Evolutionary conservation across 768 basidiomycete genomes (phyloP).

Genomic region (Mycena galopus): DNA sequence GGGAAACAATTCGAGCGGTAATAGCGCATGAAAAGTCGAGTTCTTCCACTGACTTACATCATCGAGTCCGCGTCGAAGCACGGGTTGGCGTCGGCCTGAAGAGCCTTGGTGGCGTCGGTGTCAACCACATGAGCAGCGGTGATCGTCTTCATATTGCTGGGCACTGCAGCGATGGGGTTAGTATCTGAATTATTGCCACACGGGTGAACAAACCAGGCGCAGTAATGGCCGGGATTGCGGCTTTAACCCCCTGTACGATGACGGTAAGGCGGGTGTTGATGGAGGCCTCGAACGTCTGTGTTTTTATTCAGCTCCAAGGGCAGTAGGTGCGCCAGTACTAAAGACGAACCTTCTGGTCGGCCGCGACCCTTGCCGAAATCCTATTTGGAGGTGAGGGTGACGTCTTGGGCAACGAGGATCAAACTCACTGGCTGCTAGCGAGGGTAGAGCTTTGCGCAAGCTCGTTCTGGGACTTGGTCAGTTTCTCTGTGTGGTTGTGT

Average conservation of each 20-base stretch:
- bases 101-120: background rate
- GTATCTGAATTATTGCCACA: background rate
- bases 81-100: conserved; percentile 1
- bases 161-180: background rate
- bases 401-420: too few species aligned
- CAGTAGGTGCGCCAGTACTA: background rate
- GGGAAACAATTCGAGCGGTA: too few species aligned
- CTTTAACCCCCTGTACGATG: background rate
- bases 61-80: conserved; percentile 12
- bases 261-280: background rate
- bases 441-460: background rate
- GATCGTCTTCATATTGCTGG: background rate
- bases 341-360: background rate
- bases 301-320: background rate
- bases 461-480: background rate
- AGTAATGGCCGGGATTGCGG: background rate
- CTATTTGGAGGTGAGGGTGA: too few species aligned
- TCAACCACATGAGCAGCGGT: background rate
- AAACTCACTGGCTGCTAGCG: background rate
- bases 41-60: too few species aligned
- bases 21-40: too few species aligned
- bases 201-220: background rate
- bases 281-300: background rate
- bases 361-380: background rate
- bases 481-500: background rate